These are phyloP conservation scores for Brassica napus DNA, from an alignment of 345 rosid genomes.

Conservation along the genomic window Da-Ae NC_063442.1:30586001-30586500, in stretches of 20 bases:
- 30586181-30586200: constrained; percentile 68
- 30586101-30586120: neutral
- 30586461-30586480: constrained; percentile 73
- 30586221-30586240: constrained; percentile 73
- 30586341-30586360: neutral
- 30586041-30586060: constrained; percentile 82
- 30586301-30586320: constrained; percentile 43
- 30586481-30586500: constrained; percentile 55
- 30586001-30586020: constrained; percentile 62
- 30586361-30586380: constrained; percentile 2
- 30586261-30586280: constrained; percentile 74
- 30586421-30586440: constrained; percentile 88
- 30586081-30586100: neutral
- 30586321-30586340: neutral
- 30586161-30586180: constrained; percentile 11
- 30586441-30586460: constrained; percentile 85
- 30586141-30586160: neutral
- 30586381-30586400: constrained; percentile 35
- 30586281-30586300: constrained; percentile 80
- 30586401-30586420: constrained; percentile 97
- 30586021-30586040: constrained; percentile 76
- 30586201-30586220: constrained; percentile 57
- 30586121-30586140: neutral
- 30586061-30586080: constrained; percentile 75
- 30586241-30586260: constrained; percentile 72